These are phyloP conservation scores for Rhodotorula sp. DNA, from an alignment of 1,284 basidiomycete species.

Conservation along the genomic window DNA sequence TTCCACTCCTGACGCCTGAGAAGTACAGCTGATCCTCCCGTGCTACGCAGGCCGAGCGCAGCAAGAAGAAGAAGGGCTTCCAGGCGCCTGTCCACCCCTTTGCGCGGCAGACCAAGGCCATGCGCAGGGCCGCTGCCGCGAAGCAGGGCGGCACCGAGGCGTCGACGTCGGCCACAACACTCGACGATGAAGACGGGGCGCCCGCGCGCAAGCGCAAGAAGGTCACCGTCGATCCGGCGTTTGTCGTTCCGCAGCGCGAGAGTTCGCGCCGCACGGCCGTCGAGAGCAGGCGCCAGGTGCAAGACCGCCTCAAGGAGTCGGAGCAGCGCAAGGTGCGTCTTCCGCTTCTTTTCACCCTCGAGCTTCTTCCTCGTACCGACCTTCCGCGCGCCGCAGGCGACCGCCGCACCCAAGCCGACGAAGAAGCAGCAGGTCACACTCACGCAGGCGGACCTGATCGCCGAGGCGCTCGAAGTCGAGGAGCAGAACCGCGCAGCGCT, in stretches of 20 bases:
- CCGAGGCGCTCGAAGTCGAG: conserved; percentile 77
- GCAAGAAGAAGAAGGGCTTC: conserved; percentile 32
- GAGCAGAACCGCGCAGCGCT: conserved; percentile 79
- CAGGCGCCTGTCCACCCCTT: conserved; percentile 40
- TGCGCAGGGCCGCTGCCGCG: conserved; percentile 15
- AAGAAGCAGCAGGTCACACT: conserved; percentile 59
- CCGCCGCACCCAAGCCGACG: conserved; percentile 61
- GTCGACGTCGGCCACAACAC: conserved; percentile 29
- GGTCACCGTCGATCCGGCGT: conserved; percentile 15
- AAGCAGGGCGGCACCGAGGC: conserved; percentile 21
- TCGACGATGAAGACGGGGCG: conserved; percentile 17
- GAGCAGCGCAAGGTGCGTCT: conserved; percentile 63
- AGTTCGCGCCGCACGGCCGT: conserved; percentile 37
- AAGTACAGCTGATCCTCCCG: not conserved
- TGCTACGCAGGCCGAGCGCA: conserved; percentile 17
- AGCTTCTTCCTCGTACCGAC: not conserved
- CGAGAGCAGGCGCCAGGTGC: conserved; percentile 45
- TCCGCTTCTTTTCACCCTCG: not conserved
- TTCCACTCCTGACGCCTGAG: not conserved
- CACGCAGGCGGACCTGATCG: conserved; percentile 78
- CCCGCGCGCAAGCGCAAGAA: conserved; percentile 27
- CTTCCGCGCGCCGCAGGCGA: conserved; percentile 54
- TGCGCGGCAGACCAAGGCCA: conserved; percentile 38
- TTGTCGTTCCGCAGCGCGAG: conserved; percentile 28
- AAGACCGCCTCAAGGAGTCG: conserved; percentile 57